phyloP scores from a whole-genome alignment of 2,329 filamentous ascomycete species.

The Cladosporium oxysporum region DNA sequence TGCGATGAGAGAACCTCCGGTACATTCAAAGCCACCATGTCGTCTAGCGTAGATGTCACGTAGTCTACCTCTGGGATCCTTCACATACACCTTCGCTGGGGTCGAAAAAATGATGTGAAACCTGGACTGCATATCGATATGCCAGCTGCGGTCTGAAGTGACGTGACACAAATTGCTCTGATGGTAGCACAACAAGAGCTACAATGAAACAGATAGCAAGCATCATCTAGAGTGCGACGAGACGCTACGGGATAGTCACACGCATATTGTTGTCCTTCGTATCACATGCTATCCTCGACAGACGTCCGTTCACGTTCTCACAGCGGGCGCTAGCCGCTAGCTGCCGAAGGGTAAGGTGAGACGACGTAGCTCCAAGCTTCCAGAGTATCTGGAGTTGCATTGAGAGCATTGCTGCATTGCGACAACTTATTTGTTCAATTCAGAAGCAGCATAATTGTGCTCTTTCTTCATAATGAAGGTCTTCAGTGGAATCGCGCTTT shows the following conservation, averaged over 20 bases:
- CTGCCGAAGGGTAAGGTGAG: slow-evolving; percentile 11
- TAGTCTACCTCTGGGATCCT: background rate
- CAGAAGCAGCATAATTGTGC: background rate
- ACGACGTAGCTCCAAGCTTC: slow-evolving; percentile 20
- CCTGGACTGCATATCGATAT: background rate
- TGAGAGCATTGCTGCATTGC: slow-evolving; percentile 6
- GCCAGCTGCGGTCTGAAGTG: background rate
- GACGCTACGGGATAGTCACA: background rate
- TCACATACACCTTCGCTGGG: background rate
- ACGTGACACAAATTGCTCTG: background rate
- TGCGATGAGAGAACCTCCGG: background rate
- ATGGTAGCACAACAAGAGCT: background rate
- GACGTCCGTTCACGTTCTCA: slow-evolving; percentile 11
- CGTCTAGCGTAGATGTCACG: background rate
- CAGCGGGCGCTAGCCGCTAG: slow-evolving; percentile 16
- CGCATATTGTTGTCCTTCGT: slow-evolving; percentile 9
- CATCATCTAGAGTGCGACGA: background rate
- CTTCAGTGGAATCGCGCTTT: slow-evolving; percentile 24
- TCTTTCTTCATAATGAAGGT: slow-evolving; percentile 31
- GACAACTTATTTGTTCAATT: slow-evolving; percentile 1
- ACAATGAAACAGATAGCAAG: background rate
- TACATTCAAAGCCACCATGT: background rate
- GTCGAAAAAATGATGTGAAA: background rate
- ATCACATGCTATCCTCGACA: slow-evolving; percentile 14
- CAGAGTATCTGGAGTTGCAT: background rate